Evolutionary conservation across 345 rosid species (phyloP).

Genomic region (Populus ilicifolia): DNA sequence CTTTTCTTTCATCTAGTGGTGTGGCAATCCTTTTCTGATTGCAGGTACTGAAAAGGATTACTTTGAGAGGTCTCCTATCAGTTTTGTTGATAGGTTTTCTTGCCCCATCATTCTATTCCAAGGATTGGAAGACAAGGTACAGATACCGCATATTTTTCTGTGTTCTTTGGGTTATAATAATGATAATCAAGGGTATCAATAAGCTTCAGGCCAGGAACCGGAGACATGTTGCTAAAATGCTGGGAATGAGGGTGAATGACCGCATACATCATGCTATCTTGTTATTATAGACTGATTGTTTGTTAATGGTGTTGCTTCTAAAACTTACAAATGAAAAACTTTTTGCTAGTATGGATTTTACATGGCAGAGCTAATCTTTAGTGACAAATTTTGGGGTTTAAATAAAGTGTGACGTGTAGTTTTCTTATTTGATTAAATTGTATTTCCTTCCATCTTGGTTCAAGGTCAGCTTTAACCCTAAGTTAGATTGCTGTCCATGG

Average conservation of each 20-base stretch:
- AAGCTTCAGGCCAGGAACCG: not conserved
- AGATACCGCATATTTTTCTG: not conserved
- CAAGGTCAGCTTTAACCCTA: too few species aligned
- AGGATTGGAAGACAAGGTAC: slow-evolving; percentile 93
- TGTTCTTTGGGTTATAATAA: not conserved
- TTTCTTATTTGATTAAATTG: not conserved
- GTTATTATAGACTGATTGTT: too few species aligned
- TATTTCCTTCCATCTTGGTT: too few species aligned
- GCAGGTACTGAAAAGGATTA: slow-evolving; percentile 69
- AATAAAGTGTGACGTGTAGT: not conserved
- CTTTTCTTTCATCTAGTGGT: slow-evolving; percentile 5
- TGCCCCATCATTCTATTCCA: slow-evolving; percentile 94
- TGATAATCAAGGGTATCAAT: not conserved
- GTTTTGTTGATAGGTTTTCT: slow-evolving; percentile 76
- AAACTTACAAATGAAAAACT: too few species aligned
- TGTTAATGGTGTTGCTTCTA: too few species aligned
- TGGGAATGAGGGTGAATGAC: not conserved
- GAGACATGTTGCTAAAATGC: not conserved
- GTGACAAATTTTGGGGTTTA: not conserved
- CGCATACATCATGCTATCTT: too few species aligned
- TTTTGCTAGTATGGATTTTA: too few species aligned
- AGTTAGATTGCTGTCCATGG: not conserved
- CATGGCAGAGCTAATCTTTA: not conserved
- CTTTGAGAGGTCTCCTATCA: slow-evolving; percentile 81
- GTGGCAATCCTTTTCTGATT: slow-evolving; percentile 17